phyloP scores from a whole-genome alignment of 768 basidiomycete species.

The Agaricus sinodeliciosus region DNA sequence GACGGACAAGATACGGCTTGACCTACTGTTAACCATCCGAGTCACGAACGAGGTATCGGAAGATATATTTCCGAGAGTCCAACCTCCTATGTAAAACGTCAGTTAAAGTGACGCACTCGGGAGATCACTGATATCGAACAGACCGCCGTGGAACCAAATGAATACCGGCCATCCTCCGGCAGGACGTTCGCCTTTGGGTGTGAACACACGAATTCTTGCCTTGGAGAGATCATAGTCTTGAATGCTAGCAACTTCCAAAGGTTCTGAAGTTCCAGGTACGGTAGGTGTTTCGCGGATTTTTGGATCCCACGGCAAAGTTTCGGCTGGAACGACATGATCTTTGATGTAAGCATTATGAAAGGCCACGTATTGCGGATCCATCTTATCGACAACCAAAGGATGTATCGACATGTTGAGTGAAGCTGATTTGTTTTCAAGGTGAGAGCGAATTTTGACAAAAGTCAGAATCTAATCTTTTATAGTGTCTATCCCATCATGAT shows the following conservation, averaged over 20 bases:
- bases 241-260: conserved; percentile 48
- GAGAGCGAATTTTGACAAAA: no score
- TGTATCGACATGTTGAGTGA: conserved; percentile 45
- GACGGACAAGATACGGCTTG: neutral
- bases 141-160: conserved; percentile 72
- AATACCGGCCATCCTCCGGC: conserved; percentile 63
- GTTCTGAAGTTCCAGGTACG: conserved; percentile 50
- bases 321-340: conserved; percentile 36
- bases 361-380: conserved; percentile 62
- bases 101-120: neutral
- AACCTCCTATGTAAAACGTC: conserved; percentile 44
- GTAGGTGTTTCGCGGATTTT: conserved; percentile 42
- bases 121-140: conserved; percentile 10
- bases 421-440: neutral
- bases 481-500: no score
- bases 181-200: conserved; percentile 47
- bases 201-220: conserved; percentile 56
- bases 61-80: conserved; percentile 64
- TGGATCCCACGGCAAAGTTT: conserved; percentile 59
- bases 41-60: conserved; percentile 58
- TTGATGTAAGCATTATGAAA: conserved; percentile 50
- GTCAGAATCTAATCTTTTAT: neutral
- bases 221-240: conserved; percentile 47
- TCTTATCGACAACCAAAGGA: conserved; percentile 45
- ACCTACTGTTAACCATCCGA: conserved; percentile 50